Conservation (phyloP, 2,329 filamentous ascomycete species). For the Fonsecaea pedrosoi region DNA sequence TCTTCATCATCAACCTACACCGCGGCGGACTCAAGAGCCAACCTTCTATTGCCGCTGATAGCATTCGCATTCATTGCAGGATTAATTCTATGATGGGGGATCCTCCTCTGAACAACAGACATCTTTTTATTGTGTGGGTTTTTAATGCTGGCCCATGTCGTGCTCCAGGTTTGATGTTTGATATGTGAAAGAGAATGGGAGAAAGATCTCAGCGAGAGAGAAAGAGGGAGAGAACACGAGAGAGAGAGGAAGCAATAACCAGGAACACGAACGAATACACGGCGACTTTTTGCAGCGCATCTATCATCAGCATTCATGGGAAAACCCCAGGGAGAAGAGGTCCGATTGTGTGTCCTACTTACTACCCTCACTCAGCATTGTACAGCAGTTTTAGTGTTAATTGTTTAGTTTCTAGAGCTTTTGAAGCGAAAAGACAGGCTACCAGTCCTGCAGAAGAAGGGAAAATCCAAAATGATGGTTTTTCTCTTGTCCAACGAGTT, state of each 20-base stretch:
- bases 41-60: slow-evolving; percentile 10
- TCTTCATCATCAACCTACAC: not conserved
- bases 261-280: not conserved
- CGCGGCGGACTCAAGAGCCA: not conserved
- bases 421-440: not conserved
- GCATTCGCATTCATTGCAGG: slow-evolving; percentile 25
- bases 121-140: not conserved
- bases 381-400: not conserved
- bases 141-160: not conserved
- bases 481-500: not conserved
- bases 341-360: no score
- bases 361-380: not conserved
- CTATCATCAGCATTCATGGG: not conserved
- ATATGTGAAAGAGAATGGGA: no score
- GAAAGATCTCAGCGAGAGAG: no score
- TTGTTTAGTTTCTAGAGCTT: not conserved
- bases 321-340: not conserved
- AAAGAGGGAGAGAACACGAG: not conserved
- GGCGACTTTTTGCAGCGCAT: not conserved
- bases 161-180: not conserved
- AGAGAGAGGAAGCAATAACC: not conserved
- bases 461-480: not conserved
- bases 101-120: not conserved
- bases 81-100: slow-evolving; percentile 23
- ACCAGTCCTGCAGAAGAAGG: not conserved